Evolutionary conservation across 306 rosid genomes (phyloP).

Genomic region (Dryas octopetala): DNA sequence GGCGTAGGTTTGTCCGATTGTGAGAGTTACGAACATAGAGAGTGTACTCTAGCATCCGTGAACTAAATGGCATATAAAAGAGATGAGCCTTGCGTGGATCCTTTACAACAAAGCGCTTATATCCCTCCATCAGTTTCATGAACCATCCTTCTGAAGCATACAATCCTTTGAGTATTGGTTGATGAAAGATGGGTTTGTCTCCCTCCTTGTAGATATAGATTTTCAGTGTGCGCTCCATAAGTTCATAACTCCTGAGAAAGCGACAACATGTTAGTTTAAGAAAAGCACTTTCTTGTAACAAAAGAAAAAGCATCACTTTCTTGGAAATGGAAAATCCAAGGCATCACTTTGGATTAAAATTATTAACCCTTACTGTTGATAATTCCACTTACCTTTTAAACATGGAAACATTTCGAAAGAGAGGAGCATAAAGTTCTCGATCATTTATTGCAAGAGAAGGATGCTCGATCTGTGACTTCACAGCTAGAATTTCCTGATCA

Average conservation of each 20-base stretch:
- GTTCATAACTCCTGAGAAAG: slow-evolving; percentile 79
- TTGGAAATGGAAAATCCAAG: background rate
- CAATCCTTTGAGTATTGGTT: slow-evolving; percentile 75
- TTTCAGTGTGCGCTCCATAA: slow-evolving; percentile 82
- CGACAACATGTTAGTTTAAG: slow-evolving; percentile 17
- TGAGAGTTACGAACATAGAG: slow-evolving; percentile 87
- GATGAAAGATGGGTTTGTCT: slow-evolving; percentile 84
- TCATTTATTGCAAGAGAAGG: slow-evolving; percentile 53
- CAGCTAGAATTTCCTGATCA: slow-evolving; percentile 68
- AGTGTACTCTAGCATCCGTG: slow-evolving; percentile 68
- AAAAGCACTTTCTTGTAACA: background rate
- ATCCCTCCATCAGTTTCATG: slow-evolving; percentile 90
- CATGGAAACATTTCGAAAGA: slow-evolving; percentile 82
- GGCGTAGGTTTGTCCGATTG: slow-evolving; percentile 84
- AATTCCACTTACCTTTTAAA: slow-evolving; percentile 61
- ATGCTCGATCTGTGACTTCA: slow-evolving; percentile 63
- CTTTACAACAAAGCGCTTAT: slow-evolving; percentile 62
- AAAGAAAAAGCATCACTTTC: background rate
- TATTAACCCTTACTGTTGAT: background rate
- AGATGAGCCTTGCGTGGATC: slow-evolving; percentile 88
- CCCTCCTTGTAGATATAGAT: slow-evolving; percentile 88
- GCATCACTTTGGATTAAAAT: background rate
- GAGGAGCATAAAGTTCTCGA: slow-evolving; percentile 68
- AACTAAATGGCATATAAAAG: slow-evolving; percentile 90
- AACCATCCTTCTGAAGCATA: slow-evolving; percentile 98